Evolutionary conservation across 495 filamentous ascomycete genomes (phyloP), one percentile per base, ranked within the genome.

Genomic region (Daldinia decipiens): DNA sequence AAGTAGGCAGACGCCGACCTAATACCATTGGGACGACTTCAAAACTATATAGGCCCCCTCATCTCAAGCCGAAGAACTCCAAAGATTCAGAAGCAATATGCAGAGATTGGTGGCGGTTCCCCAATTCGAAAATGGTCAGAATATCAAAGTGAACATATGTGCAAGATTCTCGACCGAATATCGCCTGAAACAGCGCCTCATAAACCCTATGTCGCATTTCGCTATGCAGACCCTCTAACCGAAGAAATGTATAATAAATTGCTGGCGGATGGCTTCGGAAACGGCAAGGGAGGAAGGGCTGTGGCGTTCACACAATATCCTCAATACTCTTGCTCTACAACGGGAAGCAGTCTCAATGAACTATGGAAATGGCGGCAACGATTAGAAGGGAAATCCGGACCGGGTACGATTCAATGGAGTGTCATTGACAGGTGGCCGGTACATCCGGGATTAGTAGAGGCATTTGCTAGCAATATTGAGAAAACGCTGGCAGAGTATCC

Each of bases 231-330:
- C 52, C 96, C 96, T 1, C 81, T 99, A 72, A 99, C 96, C 0
- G 96, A 98, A 80, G 89, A 95, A 55, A 96, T 92, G 87, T 98
- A 98, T 76, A 83, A 85, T 27, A 84, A 87, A 66, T 78, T 99
- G 64, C 79, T 98, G 47, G 88, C 86, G 26, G 96, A 99, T 80
- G 96, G 96, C 0, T 94, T 99, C 73, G 93, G 92, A 38, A 86
- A 87, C 27, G 94, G 93, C 1, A 92, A 88, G 65, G 93, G 93
- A 12, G 94, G 94, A 0, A 88, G 96, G 57, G 96, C 96, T 4
- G 93, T 99, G 6, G 96, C 96, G 2, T 99, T 98, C 79, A 97
- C 95, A 4, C 96, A 99, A 78, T 99, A 99, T 73, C 96, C 96
- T 21, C 96, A 99, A 77, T 99, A 99, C 78, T 95, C 92, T n/a